phyloP scores from a whole-genome alignment of 441 rosid species.

The Pelargonium myrrhifolium region DNA sequence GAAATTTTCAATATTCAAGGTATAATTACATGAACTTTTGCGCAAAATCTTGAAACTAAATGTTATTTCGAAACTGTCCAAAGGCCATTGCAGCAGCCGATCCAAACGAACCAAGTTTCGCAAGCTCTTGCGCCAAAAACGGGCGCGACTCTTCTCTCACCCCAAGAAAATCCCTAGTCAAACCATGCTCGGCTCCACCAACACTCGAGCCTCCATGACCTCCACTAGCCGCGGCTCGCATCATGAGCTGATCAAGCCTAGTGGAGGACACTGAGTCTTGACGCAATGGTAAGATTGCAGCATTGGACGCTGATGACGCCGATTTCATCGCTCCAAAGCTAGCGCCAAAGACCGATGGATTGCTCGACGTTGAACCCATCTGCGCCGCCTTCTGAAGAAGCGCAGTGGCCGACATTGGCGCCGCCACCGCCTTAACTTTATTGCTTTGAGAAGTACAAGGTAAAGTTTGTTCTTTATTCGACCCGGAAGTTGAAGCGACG shows the following conservation, averaged over 20 bases:
- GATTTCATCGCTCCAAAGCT: conserved; percentile 33
- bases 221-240: conserved; percentile 19
- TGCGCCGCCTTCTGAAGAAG: conserved; percentile 48
- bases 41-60: background rate
- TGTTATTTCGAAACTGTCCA: conserved; percentile 25
- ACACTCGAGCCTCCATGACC: conserved; percentile 20
- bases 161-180: conserved; percentile 80
- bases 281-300: conserved; percentile 21
- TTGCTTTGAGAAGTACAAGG: background rate
- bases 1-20: too few relatives aligned
- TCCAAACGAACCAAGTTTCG: conserved; percentile 60
- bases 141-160: conserved; percentile 43
- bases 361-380: conserved; percentile 43
- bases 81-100: conserved; percentile 30
- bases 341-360: conserved; percentile 35
- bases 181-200: conserved; percentile 32
- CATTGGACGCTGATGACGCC: conserved; percentile 26
- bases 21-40: too few relatives aligned
- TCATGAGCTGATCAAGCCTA: conserved; percentile 32
- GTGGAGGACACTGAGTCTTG: conserved; percentile 14
- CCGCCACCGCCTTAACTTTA: background rate
- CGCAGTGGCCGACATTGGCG: conserved; percentile 49
- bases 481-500: too few relatives aligned
- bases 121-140: conserved; percentile 56
- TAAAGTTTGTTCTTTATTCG: too few relatives aligned